phyloP scores from a whole-genome alignment of 2,329 filamentous ascomycete species.

The Cercospora citrullina region DNA sequence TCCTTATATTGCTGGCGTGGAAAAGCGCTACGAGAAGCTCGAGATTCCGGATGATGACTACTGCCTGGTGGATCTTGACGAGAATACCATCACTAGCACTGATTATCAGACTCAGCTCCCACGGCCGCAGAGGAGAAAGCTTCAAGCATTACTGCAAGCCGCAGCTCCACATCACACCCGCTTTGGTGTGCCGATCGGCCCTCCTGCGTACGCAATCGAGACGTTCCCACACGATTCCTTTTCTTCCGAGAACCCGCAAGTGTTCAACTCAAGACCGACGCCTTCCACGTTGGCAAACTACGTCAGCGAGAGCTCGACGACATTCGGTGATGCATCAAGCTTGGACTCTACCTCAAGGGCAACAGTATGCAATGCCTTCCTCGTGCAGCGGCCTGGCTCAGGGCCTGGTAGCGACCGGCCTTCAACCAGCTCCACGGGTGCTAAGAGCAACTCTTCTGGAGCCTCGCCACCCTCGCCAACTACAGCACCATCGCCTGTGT shows the following conservation, averaged over 20 bases:
- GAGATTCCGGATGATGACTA: conserved; percentile 93
- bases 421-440: conserved; percentile 62
- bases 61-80: conserved; percentile 89
- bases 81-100: conserved; percentile 85
- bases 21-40: conserved; percentile 82
- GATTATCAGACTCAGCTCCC: conserved; percentile 75
- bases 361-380: conserved; percentile 88
- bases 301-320: conserved; percentile 84
- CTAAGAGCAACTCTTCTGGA: conserved; percentile 37
- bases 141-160: conserved; percentile 81
- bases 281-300: conserved; percentile 78
- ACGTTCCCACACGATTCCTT: conserved; percentile 89
- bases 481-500: conserved; percentile 79
- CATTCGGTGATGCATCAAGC: conserved; percentile 67
- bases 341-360: conserved; percentile 55
- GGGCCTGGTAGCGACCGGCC: conserved; percentile 68
- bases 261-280: conserved; percentile 72
- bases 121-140: conserved; percentile 84
- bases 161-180: conserved; percentile 87
- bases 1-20: conserved; percentile 94
- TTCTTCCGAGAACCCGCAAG: conserved; percentile 76
- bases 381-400: conserved; percentile 69
- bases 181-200: conserved; percentile 82
- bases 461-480: conserved; percentile 59
- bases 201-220: conserved; percentile 89